Evolutionary conservation across 139 green algal species (phyloP), one percentile per base, ranked within the genome.

Genomic region (Chlorella sp.): DNA sequence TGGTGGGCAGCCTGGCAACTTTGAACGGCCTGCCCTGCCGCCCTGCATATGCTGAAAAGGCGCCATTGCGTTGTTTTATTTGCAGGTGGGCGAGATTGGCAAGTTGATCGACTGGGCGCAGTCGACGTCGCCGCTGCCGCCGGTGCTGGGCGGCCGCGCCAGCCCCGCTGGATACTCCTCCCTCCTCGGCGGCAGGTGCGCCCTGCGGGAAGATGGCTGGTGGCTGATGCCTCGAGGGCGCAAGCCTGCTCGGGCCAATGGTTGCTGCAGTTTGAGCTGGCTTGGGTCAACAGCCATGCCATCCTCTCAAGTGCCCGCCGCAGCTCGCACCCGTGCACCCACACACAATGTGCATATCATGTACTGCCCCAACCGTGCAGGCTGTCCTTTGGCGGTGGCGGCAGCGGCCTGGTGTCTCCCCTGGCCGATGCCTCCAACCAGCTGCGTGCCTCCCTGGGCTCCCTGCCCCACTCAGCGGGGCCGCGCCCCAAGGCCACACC

Each of bases 81-180:
- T 41, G 70, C 43, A 78, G 72, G 72, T 83, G 14, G 82, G 76
- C 32, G 86, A 90, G 75, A 88, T 90, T 64, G 51, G 82, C 54
- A 80, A 79, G 65, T 75, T 90, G 17, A 81, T 90, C 41, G 82
- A 90, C 62, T 87, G 81, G 82, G 86, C 68, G 60, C 86, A 90
- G 72, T 51, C 74, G n/a, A 76, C 48, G 17, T 75, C 32, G 32
- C 83, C 65, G 34, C 83, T 83, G 64, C 73, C 72, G 51, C 73
- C 48, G 5, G 74, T 36, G 20, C n/a, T 84, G 44, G 79, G 65
- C 32, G 65, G 79, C 1, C 44, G 64, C 32, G 51, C 44, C n/a
- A 84, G 79, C 44, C 64, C 79, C 13, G 79, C 79, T 0, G 79
- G 79, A 48, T 83, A 83, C 60, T 73, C 77, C 13, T 74, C 58